Conservation (phyloP, 495 filamentous ascomycete genomes). For the Cairneyella variabilis region DNA sequence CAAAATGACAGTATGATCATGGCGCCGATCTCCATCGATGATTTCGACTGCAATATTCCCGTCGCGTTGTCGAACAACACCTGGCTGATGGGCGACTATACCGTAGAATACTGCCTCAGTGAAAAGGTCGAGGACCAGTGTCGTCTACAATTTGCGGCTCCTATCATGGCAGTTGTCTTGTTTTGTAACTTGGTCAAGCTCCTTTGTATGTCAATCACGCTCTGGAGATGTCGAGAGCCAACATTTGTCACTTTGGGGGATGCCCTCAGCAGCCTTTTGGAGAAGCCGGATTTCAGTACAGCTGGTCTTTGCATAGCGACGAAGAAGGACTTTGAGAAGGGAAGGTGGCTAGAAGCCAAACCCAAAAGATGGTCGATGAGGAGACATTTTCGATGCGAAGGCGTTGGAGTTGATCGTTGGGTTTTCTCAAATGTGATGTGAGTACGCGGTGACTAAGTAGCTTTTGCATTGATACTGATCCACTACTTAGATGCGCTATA, state of each 20-base stretch:
- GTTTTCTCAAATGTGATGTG: constrained; percentile 22
- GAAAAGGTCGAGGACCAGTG: constrained; percentile 31
- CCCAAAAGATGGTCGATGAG: constrained; percentile 6
- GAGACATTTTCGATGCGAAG: constrained; percentile 14
- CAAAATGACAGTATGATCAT: constrained; percentile 12
- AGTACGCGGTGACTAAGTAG: not conserved
- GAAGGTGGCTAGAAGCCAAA: constrained; percentile 5
- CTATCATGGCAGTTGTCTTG: constrained; percentile 38
- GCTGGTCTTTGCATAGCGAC: constrained; percentile 27
- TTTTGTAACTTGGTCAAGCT: constrained; percentile 37
- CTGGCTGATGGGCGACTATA: constrained; percentile 6
- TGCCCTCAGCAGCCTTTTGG: constrained; percentile 45
- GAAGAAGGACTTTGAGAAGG: constrained; percentile 11
- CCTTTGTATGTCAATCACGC: constrained; percentile 32
- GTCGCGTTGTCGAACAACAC: constrained; percentile 14
- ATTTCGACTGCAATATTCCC: constrained; percentile 13
- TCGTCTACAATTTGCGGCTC: constrained; percentile 38
- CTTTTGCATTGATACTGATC: constrained; percentile 2
- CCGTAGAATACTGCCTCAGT: constrained; percentile 39
- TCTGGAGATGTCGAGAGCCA: constrained; percentile 19
- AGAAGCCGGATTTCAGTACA: constrained; percentile 36
- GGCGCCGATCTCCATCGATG: constrained; percentile 5
- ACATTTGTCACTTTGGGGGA: constrained; percentile 48
- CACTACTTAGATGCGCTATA: constrained; percentile 4
- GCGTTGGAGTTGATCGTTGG: constrained; percentile 18